phyloP scores from a whole-genome alignment of 345 rosid species.

The Linum lewisii region DNA sequence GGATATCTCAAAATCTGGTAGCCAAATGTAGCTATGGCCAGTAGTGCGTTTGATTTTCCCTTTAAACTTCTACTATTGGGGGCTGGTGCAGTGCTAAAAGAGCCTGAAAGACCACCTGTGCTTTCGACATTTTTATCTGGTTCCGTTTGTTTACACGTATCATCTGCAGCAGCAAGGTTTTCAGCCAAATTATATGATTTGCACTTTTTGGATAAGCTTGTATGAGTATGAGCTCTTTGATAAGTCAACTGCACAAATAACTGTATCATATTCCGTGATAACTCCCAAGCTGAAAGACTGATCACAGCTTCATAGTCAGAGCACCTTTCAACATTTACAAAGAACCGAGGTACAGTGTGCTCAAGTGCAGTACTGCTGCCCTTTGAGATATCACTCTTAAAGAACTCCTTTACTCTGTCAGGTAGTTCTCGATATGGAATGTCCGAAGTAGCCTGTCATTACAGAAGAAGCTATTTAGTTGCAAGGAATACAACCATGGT shows the following conservation, averaged over 20 bases:
- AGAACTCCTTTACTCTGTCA: conserved; percentile 49
- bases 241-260: conserved; percentile 58
- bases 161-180: conserved; percentile 17
- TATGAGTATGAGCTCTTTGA: conserved; percentile 41
- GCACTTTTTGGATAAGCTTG: conserved; percentile 18
- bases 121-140: conserved; percentile 20
- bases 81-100: conserved; percentile 27
- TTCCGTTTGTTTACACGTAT: conserved; percentile 15
- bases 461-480: conserved; percentile 6
- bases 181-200: conserved; percentile 21
- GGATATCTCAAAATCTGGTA: conserved; percentile 79
- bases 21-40: conserved; percentile 73
- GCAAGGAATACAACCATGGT: not conserved
- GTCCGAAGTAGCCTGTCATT: conserved; percentile 79
- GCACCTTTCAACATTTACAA: conserved; percentile 40
- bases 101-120: conserved; percentile 26
- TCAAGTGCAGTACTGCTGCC: conserved; percentile 27
- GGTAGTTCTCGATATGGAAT: conserved; percentile 55
- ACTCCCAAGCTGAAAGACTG: conserved; percentile 48
- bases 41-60: conserved; percentile 59
- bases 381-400: conserved; percentile 44
- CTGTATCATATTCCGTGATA: conserved; percentile 56
- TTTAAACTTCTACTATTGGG: conserved; percentile 43
- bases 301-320: conserved; percentile 48
- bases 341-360: conserved; percentile 51